phyloP scores from a whole-genome alignment of 495 filamentous ascomycete genomes.

The Penicillium coffeae region DNA sequence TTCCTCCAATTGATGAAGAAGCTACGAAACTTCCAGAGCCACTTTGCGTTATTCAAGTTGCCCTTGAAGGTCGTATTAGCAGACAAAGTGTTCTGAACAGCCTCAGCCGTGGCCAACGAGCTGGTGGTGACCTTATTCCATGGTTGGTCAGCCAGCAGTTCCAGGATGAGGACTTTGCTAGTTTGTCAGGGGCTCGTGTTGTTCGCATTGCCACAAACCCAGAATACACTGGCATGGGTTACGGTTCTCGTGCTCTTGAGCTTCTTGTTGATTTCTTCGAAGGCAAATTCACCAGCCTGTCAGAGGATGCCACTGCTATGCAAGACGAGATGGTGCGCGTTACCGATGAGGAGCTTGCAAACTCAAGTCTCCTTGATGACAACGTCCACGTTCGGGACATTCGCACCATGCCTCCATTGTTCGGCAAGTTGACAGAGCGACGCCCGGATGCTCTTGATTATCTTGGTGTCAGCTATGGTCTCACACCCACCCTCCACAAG shows the following conservation, averaged over 20 bases:
- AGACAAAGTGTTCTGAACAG: conserved; percentile 85
- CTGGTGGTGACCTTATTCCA: conserved; percentile 92
- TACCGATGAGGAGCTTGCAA: conserved; percentile 78
- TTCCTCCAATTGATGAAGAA: conserved; percentile 78
- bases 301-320: conserved; percentile 51
- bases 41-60: conserved; percentile 90
- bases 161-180: conserved; percentile 95
- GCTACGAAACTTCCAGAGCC: conserved; percentile 82
- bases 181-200: conserved; percentile 84
- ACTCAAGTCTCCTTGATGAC: conserved; percentile 75
- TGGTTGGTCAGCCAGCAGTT: conserved; percentile 99
- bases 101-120: conserved; percentile 81
- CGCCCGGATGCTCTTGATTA: conserved; percentile 83
- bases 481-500: conserved; percentile 84
- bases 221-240: conserved; percentile 91
- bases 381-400: conserved; percentile 89
- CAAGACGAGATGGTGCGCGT: conserved; percentile 67
- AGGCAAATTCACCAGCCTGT: conserved; percentile 83
- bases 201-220: conserved; percentile 97
- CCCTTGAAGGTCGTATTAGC: conserved; percentile 92
- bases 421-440: conserved; percentile 82
- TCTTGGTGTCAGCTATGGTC: conserved; percentile 88
- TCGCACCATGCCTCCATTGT: conserved; percentile 84
- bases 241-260: conserved; percentile 82
- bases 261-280: conserved; percentile 91